phyloP scores from a whole-genome alignment of 768 basidiomycete genomes.

The Stropharia rugosoannulata region DNA sequence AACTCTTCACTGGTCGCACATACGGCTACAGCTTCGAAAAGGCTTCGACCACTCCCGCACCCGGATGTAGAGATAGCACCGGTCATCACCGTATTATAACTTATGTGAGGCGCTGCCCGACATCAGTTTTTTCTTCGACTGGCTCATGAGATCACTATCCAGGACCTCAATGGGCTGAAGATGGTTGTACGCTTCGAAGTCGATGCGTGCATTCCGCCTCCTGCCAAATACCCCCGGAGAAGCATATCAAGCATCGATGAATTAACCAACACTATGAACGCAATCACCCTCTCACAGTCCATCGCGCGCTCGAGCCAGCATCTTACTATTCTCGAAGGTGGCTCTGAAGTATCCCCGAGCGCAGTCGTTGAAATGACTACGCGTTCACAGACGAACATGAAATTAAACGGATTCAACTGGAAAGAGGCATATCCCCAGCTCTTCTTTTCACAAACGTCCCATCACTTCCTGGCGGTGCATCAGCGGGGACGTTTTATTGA shows the following conservation, averaged over 20 bases:
- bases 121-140: neutral
- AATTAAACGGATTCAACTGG: slow-evolving; percentile 44
- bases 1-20: slow-evolving; percentile 34
- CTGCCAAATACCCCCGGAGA: slow-evolving; percentile 22
- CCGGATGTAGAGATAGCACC: slow-evolving; percentile 47
- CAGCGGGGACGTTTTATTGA: slow-evolving; percentile 48
- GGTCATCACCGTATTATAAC: slow-evolving; percentile 64
- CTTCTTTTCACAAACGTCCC: slow-evolving; percentile 65
- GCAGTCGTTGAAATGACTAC: slow-evolving; percentile 48
- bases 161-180: slow-evolving; percentile 60
- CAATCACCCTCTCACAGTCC: slow-evolving; percentile 26
- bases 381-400: slow-evolving; percentile 29
- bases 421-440: slow-evolving; percentile 62
- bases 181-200: slow-evolving; percentile 60
- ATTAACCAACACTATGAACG: slow-evolving; percentile 31
- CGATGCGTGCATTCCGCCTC: slow-evolving; percentile 42
- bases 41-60: slow-evolving; percentile 45
- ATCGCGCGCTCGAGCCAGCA: slow-evolving; percentile 13
- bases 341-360: slow-evolving; percentile 38
- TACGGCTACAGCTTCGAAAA: slow-evolving; percentile 67
- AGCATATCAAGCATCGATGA: slow-evolving; percentile 33
- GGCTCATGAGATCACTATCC: slow-evolving; percentile 1
- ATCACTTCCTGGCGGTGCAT: slow-evolving; percentile 62
- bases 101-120: slow-evolving; percentile 47
- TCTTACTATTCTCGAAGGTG: slow-evolving; percentile 29